A percentile compares a stretch with the other conserved stretches of the same genome.
Evolutionary conservation across 257 asterid genomes (phyloP).

Genomic region (Przewalskia tangutica): DNA sequence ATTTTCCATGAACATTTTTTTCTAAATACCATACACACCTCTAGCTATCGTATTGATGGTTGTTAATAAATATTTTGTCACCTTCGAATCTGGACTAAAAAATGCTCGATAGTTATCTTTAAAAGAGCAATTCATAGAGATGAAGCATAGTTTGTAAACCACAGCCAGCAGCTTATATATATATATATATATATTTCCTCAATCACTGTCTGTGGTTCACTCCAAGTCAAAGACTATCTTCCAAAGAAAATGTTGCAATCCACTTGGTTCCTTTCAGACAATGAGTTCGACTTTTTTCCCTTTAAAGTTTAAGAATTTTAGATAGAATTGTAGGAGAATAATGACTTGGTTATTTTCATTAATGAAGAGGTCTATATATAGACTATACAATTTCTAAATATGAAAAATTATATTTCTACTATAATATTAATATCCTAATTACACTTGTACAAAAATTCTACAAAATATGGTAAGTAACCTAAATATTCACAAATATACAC

Average conservation of each 20-base stretch:
- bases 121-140: not conserved
- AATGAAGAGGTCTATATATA: too few species aligned
- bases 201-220: not conserved
- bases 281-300: slow-evolving; percentile 42
- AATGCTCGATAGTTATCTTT: not conserved
- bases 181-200: not conserved
- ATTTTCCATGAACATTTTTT: not conserved
- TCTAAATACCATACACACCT: not conserved
- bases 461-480: too few species aligned
- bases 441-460: too few species aligned
- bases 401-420: too few species aligned
- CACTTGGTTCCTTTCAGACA: slow-evolving; percentile 28
- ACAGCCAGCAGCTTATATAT: not conserved
- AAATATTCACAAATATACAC: too few species aligned
- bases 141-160: not conserved
- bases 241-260: not conserved
- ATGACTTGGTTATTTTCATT: too few species aligned
- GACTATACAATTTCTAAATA: too few species aligned
- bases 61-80: not conserved
- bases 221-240: not conserved
- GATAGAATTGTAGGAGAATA: too few species aligned
- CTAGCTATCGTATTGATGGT: not conserved
- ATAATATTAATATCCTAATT: too few species aligned
- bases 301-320: too few species aligned
- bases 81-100: not conserved